A percentile compares a stretch with the other conserved stretches of the same genome.
These are phyloP conservation scores for Arachis monticola DNA, from an alignment of 331 rosid species.

Conservation along the genomic window DNA sequence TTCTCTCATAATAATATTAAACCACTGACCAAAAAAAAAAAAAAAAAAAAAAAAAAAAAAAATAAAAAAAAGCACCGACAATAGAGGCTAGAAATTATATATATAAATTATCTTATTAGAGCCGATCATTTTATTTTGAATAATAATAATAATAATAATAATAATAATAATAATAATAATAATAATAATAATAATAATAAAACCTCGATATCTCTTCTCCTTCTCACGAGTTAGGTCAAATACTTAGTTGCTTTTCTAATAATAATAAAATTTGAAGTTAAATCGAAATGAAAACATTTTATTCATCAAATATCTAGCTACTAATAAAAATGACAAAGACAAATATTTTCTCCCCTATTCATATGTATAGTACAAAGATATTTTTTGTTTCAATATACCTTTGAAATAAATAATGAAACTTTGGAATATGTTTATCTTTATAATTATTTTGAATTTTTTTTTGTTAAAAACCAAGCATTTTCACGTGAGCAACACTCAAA, in stretches of 20 bases:
- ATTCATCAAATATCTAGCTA: background rate
- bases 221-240: background rate
- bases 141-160: background rate
- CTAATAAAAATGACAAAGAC: slow-evolving; percentile 2
- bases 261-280: no score
- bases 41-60: background rate
- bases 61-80: background rate
- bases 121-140: no score
- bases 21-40: background rate
- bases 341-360: no score
- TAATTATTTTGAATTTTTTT: background rate
- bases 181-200: no score
- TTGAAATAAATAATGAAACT: background rate
- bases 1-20: no score
- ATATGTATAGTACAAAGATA: background rate
- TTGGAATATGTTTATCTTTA: background rate
- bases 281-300: background rate
- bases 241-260: background rate
- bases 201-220: background rate
- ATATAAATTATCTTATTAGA: no score
- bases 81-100: background rate
- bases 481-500: no score
- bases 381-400: background rate
- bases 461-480: no score
- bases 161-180: background rate